Conservation (phyloP, 768 basidiomycete species). For the Lentinula boryana region DNA sequence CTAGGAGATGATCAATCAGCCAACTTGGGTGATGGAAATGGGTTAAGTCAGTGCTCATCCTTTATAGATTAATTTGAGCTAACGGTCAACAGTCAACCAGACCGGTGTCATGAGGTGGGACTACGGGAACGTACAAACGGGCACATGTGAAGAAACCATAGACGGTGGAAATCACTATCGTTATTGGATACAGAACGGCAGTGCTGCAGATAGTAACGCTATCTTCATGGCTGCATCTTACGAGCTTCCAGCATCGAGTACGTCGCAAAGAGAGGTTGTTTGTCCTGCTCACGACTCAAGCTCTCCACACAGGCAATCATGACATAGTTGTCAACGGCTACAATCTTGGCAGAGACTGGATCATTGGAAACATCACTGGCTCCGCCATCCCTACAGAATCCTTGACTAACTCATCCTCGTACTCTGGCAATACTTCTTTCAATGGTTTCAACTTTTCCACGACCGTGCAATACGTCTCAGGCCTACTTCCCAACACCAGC, state of each 20-base stretch:
- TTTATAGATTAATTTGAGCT: not conserved
- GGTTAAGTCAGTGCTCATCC: slow-evolving; percentile 42
- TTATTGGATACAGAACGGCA: slow-evolving; percentile 82
- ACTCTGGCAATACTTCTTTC: slow-evolving; percentile 55
- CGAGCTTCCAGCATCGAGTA: slow-evolving; percentile 60
- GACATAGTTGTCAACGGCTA: slow-evolving; percentile 78
- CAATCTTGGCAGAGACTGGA: slow-evolving; percentile 77
- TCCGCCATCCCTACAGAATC: slow-evolving; percentile 36
- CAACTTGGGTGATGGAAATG: slow-evolving; percentile 81
- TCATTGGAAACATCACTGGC: slow-evolving; percentile 81
- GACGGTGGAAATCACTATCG: slow-evolving; percentile 85
- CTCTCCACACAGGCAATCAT: slow-evolving; percentile 39
- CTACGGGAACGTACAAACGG: slow-evolving; percentile 72
- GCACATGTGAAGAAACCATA: slow-evolving; percentile 81
- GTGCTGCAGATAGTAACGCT: slow-evolving; percentile 57
- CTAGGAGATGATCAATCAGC: slow-evolving; percentile 62
- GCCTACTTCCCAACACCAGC: slow-evolving; percentile 65
- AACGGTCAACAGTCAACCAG: slow-evolving; percentile 56
- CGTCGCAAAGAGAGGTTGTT: slow-evolving; percentile 7
- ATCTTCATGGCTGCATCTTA: slow-evolving; percentile 73
- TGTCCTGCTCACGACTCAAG: not conserved
- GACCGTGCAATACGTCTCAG: slow-evolving; percentile 59
- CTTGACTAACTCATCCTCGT: slow-evolving; percentile 55
- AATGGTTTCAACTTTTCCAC: slow-evolving; percentile 72
- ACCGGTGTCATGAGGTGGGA: slow-evolving; percentile 79